Conservation (phyloP, 306 rosid genomes). For the Begonia masoniana region DNA sequence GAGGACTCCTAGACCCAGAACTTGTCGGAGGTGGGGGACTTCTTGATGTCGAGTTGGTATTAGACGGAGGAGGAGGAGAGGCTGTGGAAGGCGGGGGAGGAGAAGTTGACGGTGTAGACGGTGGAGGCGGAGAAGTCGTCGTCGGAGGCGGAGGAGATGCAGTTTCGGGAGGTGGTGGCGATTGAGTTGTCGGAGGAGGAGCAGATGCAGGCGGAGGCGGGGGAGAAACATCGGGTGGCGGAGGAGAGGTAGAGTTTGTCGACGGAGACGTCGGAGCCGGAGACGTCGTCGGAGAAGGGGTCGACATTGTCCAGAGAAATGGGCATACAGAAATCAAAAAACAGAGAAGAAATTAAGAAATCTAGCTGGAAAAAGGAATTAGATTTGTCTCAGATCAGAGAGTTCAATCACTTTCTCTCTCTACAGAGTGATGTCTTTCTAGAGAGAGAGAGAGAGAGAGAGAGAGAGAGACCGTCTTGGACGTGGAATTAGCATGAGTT, state of each 20-base stretch:
- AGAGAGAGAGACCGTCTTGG: not conserved
- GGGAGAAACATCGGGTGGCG: conserved; percentile 16
- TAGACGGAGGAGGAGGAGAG: conserved; percentile 12
- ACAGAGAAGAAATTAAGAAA: not conserved
- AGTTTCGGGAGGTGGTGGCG: conserved; percentile 20
- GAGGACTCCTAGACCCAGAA: conserved; percentile 14
- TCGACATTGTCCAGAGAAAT: conserved; percentile 25
- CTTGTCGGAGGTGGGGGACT: conserved; percentile 15
- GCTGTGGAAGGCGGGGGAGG: conserved; percentile 17
- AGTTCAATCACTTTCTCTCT: conserved; percentile 15
- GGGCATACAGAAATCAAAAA: not conserved
- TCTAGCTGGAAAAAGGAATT: not conserved
- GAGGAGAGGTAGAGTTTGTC: conserved; percentile 6
- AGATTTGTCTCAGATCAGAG: not conserved
- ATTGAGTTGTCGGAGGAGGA: conserved; percentile 6
- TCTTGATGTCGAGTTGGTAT: not conserved
- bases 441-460: conserved; percentile 8
- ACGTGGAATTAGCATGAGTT: not conserved
- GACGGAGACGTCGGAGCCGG: conserved; percentile 36
- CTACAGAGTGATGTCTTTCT: conserved; percentile 10
- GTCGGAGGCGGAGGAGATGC: conserved; percentile 18
- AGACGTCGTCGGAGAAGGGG: conserved; percentile 27
- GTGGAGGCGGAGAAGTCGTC: conserved; percentile 2
- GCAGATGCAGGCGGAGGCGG: conserved; percentile 24
- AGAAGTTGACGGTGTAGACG: conserved; percentile 23